Conservation (phyloP, 352 stramenopile species). For the Globisporangium spinosum region DNA sequence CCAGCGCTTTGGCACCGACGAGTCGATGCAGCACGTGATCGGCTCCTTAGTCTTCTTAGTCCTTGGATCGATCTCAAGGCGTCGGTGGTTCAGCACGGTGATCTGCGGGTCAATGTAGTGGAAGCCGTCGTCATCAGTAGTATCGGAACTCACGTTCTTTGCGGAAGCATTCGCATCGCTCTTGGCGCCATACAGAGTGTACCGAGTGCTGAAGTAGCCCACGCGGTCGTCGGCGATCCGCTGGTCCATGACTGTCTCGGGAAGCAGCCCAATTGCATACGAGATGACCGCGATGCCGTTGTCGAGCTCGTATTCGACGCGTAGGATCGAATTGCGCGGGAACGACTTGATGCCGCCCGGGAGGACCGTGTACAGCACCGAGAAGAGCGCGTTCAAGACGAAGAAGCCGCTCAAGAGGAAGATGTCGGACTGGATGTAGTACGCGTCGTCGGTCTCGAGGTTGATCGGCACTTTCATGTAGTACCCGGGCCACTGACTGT, state of each 20-base stretch:
- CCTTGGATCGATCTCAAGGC: slow-evolving; percentile 43
- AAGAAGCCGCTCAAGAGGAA: slow-evolving; percentile 79
- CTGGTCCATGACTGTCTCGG: slow-evolving; percentile 47
- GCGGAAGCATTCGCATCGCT: slow-evolving; percentile 21
- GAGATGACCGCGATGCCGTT: slow-evolving; percentile 49
- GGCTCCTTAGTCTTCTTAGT: slow-evolving; percentile 40
- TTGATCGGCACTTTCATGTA: slow-evolving; percentile 50
- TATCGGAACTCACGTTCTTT: neutral
- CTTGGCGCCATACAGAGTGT: slow-evolving; percentile 47
- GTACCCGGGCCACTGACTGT: slow-evolving; percentile 67
- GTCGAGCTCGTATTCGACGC: slow-evolving; percentile 73
- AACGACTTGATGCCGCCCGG: slow-evolving; percentile 33
- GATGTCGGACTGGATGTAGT: slow-evolving; percentile 41
- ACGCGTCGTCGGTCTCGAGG: slow-evolving; percentile 52
- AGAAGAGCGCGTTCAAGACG: slow-evolving; percentile 44
- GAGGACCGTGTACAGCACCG: slow-evolving; percentile 33
- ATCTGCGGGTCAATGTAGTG: slow-evolving; percentile 54
- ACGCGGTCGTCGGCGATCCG: slow-evolving; percentile 72
- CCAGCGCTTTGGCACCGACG: slow-evolving; percentile 70
- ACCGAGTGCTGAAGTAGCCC: slow-evolving; percentile 74
- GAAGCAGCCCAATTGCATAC: slow-evolving; percentile 73
- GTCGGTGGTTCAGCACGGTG: slow-evolving; percentile 68
- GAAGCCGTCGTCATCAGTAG: slow-evolving; percentile 28
- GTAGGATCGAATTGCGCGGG: slow-evolving; percentile 64
- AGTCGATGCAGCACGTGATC: slow-evolving; percentile 83